These are phyloP conservation scores for Orbilia brochopaga DNA, from an alignment of 2,329 filamentous ascomycete genomes.

Conservation along the genomic window DNA sequence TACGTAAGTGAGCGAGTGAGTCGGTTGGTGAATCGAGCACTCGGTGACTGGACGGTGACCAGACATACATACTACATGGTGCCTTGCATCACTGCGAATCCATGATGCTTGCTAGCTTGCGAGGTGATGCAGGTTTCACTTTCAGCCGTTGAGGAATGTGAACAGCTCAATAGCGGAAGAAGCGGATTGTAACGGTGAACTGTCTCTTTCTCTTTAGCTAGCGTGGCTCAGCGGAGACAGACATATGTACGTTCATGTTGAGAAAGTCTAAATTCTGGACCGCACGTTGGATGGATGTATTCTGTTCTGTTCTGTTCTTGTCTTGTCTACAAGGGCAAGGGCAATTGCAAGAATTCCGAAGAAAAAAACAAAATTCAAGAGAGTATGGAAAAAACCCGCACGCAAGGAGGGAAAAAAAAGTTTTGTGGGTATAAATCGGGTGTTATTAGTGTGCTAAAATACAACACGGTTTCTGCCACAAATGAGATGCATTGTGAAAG, in stretches of 20 bases:
- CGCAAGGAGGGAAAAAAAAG: constrained; percentile 14
- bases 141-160: constrained; percentile 44
- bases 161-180: neutral
- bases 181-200: constrained; percentile 1
- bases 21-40: no score
- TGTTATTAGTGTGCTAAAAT: constrained; percentile 37
- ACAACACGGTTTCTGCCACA: constrained; percentile 47
- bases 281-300: neutral
- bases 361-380: neutral
- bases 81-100: constrained; percentile 43
- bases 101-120: constrained; percentile 49
- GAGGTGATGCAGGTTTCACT: constrained; percentile 45
- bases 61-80: constrained; percentile 50
- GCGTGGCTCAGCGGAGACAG: constrained; percentile 8
- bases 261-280: constrained; percentile 10
- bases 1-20: no score
- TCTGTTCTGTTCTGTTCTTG: neutral
- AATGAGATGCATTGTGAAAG: neutral
- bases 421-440: constrained; percentile 2
- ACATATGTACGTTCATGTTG: no score
- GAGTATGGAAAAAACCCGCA: neutral
- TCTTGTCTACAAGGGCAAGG: neutral
- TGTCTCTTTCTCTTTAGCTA: constrained; percentile 1
- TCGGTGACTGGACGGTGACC: constrained; percentile 13
- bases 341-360: neutral